Base-by-base conservation (phyloP, 2,329 filamentous ascomycete genomes). In the Arthrinium phaeospermum region DNA sequence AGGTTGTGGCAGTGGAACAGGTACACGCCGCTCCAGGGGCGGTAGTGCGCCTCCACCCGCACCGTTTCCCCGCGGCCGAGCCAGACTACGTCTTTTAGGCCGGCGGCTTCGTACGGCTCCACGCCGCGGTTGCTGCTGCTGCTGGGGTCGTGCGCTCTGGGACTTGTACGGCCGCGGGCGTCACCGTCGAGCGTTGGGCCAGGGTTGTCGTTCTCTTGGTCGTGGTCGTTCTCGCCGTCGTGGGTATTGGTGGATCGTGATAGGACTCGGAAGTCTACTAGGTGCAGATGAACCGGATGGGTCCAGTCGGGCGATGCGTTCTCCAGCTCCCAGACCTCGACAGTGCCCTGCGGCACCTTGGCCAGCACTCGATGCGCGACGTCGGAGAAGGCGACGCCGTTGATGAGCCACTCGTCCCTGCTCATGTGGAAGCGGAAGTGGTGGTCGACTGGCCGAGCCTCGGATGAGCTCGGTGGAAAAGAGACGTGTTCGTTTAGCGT, bases 61-160 rank as follows among this genome's bases (percentile, higher is more conserved):
- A 87, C 85, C 0, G 80, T 84, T 79, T 91, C 88, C 24, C 84
- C 84, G 0, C 79, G 80, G 13, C 84, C 86, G 1, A 91, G 82
- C 83, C 87, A 87, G 1, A 90, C 87, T 1, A 90, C 86, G 75
- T 91, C 89, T 78, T 91, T 90, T n/a, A 89, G 83, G 0, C 86
- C 88, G 0, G 82, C 85, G 2, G 82, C 80, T 79, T 91, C 89
- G 74, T 91, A 91, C 0, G 86, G 83, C 73, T 83, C 75, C 4
- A 90, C 84, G 16, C 76, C 77, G 3, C 83, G 81, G 34, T 82
- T 78, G 12, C n/a, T n/a, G n/a, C n/a, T n/a, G n/a, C n/a, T n/a
- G n/a, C n/a, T 84, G 27, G 88, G 85, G 14, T 81, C 82, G 37
- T 90, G 75, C 45, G 8, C 10, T 10, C 37, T 41, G 37, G 37